Percentiles rank a stretch among this genome's conserved stretches.
Conservation (phyloP, 192 early-diverging fungal genomes). For the Pilaira anomala region DNA sequence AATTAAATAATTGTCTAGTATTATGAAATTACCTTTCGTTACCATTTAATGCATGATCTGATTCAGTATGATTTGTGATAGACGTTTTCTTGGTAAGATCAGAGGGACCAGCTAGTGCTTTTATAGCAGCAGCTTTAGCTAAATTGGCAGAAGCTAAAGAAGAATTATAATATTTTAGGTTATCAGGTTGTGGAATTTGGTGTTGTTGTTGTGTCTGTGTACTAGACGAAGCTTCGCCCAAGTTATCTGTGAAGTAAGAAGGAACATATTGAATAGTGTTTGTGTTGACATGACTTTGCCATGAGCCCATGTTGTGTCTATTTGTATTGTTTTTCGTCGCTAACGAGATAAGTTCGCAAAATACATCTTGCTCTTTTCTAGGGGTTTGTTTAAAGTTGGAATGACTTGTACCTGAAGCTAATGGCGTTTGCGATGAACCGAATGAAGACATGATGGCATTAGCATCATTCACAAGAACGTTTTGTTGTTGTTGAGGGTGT, state of each 20-base stretch:
- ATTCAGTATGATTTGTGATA: neutral
- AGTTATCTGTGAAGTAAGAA: too few species aligned
- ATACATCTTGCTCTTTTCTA: constrained; percentile 11
- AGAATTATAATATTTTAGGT: too few species aligned
- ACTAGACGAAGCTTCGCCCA: too few species aligned
- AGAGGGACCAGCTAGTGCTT: neutral
- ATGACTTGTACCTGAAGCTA: neutral
- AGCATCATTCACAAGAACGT: neutral
- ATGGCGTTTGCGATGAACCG: neutral
- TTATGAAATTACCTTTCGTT: neutral
- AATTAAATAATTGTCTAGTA: neutral
- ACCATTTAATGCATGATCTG: neutral
- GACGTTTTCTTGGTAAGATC: neutral
- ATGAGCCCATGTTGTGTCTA: too few species aligned
- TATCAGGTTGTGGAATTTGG: too few species aligned
- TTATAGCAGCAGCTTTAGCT: neutral
- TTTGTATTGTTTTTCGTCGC: neutral
- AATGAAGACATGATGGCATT: neutral
- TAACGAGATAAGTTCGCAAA: constrained; percentile 10
- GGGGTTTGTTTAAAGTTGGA: neutral
- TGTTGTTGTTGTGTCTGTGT: too few species aligned
- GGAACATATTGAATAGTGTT: too few species aligned
- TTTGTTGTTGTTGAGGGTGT: neutral
- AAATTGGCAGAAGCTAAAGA: too few species aligned
- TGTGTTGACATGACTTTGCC: too few species aligned